Base-by-base conservation (phyloP, 1,284 basidiomycete species). In the Mycosarcoma mackinlayi region DNA sequence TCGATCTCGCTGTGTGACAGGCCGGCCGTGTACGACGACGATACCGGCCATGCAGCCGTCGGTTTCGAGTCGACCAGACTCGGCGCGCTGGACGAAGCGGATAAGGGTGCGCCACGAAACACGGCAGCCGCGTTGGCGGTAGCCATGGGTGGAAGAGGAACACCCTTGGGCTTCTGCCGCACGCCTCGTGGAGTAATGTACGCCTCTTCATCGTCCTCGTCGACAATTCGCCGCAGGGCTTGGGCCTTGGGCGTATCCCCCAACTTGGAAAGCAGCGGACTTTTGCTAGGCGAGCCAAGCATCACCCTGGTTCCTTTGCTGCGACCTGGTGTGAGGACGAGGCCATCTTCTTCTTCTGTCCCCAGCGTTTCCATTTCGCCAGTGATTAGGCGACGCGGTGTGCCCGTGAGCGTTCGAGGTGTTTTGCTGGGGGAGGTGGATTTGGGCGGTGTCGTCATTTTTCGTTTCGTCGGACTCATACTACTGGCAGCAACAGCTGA, bases 311-410 rank as follows among this genome's bases (percentile, higher is more conserved):
- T 62, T 6, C 62, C 66, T 11, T 60, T 70, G 14, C 42, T 11
- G 19, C 60, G 45, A 39, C 71, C 71, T 0, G 71, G 71, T 6
- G 69, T 75, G 21, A 75, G 64, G 1, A 73, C 59, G 13, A 72
- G 61, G 0, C 68, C 73, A 38, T 75, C 73, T 19, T 75, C 73
- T 25, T 71, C 60, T 16, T 61, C 64, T 5, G 51, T 59, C 2
- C 55, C 59, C 3, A 53, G 33, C 23, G 34, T 25, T 34, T 69
- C 67, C 11, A 59, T 10, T 19, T 67, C 68, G 51, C 56, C 60
- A 0, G 51, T 61, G 45, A 61, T 70, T 13, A 57, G 48, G 4
- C 53, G 37, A 25, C 56, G 55, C 4, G 53, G 59, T 3, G 57
- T 64, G 25, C 13, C 46, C 2, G 51, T 45, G 16, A 56, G 27